Conservation (phyloP, 202 grass and related monocot species). For the Brachypodium distachyon region DNA sequence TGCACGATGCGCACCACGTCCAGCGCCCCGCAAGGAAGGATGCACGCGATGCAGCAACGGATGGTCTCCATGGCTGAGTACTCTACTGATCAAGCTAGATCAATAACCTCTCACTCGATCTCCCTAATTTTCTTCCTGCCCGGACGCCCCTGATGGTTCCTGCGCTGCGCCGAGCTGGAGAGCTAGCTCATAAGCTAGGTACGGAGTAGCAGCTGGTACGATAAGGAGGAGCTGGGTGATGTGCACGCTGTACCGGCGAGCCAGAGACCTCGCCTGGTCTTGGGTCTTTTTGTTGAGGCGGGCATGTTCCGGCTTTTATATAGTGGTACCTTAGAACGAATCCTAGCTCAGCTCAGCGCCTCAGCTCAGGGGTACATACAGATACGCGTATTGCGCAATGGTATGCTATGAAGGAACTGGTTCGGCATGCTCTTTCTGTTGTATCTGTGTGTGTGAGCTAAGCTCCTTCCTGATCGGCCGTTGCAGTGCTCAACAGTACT, state of each 20-base stretch:
- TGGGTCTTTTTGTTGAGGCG: constrained; percentile 31
- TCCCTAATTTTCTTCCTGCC: not conserved
- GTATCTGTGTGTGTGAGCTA: not conserved
- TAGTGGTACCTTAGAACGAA: constrained; percentile 7
- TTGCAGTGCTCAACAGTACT: not conserved
- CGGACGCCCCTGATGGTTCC: too few relatives aligned
- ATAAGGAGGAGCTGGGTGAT: not conserved
- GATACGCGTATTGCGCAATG: constrained; percentile 14
- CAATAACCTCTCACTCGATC: not conserved
- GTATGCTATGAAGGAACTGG: not conserved
- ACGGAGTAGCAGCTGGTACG: not conserved
- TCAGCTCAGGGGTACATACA: not conserved
- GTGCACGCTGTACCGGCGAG: constrained; percentile 1
- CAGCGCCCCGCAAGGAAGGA: constrained; percentile 93
- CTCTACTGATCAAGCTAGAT: not conserved
- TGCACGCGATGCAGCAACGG: constrained; percentile 96
- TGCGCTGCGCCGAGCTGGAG: constrained; percentile 17
- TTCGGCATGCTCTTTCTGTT: constrained; percentile 22
- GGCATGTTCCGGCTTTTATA: constrained; percentile 31
- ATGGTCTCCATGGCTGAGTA: constrained; percentile 55
- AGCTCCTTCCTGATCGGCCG: too few relatives aligned
- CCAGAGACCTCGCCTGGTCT: constrained; percentile 2
- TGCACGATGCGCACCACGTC: constrained; percentile 98
- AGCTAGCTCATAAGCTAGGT: constrained; percentile 28
- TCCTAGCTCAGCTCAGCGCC: not conserved